Conservation (phyloP, 1,139 yeast species). For the Debaryomycetaceae sp. region DNA sequence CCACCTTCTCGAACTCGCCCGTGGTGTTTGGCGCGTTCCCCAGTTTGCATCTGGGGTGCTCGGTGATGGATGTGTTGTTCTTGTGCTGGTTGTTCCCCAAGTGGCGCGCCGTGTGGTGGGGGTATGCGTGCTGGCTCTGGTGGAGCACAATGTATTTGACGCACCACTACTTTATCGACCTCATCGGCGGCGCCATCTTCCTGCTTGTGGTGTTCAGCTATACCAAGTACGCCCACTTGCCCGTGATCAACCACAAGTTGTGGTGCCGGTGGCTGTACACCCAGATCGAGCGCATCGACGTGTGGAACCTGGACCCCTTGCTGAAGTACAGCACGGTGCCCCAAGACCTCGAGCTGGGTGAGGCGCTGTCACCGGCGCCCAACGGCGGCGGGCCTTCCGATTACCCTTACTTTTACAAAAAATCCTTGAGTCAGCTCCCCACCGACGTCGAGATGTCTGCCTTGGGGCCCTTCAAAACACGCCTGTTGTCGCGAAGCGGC, state of each 20-base stretch:
- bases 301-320: constrained; percentile 33
- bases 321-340: constrained; percentile 2
- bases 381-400: constrained; percentile 4
- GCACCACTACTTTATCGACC: constrained; percentile 90
- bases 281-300: constrained; percentile 24
- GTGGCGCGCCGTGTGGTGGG: constrained; percentile 57
- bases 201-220: constrained; percentile 68
- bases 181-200: constrained; percentile 83
- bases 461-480: constrained; percentile 30
- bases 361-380: not conserved
- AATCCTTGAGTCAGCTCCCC: constrained; percentile 4
- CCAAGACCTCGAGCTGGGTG: constrained; percentile 5
- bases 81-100: constrained; percentile 78
- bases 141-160: constrained; percentile 98
- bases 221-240: constrained; percentile 71
- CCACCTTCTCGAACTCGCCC: constrained; percentile 83
- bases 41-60: constrained; percentile 88
- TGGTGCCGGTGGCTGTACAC: constrained; percentile 86
- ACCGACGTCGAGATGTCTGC: constrained; percentile 25
- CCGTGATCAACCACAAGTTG: constrained; percentile 56
- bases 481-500: too few relatives aligned
- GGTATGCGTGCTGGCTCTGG: constrained; percentile 90
- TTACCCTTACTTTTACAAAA: constrained; percentile 9
- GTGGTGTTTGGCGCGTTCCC: constrained; percentile 98
- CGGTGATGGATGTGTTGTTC: constrained; percentile 89